Evolutionary conservation across 371 early-diverging fungal species (phyloP), one percentile per base, ranked within the genome.

Genomic region (Mortierella sp.): DNA sequence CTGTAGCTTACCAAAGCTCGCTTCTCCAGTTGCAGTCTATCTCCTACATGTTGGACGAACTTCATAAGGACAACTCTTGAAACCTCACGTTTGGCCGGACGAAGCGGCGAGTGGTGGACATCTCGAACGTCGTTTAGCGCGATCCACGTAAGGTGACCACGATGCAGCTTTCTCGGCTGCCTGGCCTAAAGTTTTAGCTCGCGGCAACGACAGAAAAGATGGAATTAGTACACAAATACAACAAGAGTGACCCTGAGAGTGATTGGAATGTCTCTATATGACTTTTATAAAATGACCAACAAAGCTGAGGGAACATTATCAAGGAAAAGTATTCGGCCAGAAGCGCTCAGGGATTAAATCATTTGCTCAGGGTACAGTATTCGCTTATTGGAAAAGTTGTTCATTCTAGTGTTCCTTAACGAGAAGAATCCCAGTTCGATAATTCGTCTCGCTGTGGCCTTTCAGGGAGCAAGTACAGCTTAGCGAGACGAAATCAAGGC

Each of bases 61-160:
- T 50, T 50, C 21, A 50, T 21, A 50, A 50, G 14, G n/a, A n/a
- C 50, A 21, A 50, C 50, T 14, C 50, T 21, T 7, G 4, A 14
- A 6, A 50, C 50, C 7, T 50, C 50, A n/a, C 50, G 50, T 14
- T 50, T 50, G 50, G 14, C 14, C 50, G 50, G 50, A 50, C 21
- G 21, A 50, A 50, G n/a, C 16, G 50, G 50, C 50, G 50, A n/a
- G 50, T 50, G 50, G 50, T 50, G 50, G 50, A 50, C 50, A 50
- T 50, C 50, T n/a, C 50, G 21, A 50, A 50, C 14, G 50, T 50
- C 50, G 2, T n/a, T 50, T 50, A 4, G 14, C 16, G 14, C 14
- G 6, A 50, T 14, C 14, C 50, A 14, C 21, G 50, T 14, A 50
- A 50, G 50, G 14, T 5, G 14, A 50, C 21, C 50, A n/a, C 50